Evolutionary conservation across 2,329 filamentous ascomycete genomes (phyloP).

Genomic region (Ophiostoma sp.): DNA sequence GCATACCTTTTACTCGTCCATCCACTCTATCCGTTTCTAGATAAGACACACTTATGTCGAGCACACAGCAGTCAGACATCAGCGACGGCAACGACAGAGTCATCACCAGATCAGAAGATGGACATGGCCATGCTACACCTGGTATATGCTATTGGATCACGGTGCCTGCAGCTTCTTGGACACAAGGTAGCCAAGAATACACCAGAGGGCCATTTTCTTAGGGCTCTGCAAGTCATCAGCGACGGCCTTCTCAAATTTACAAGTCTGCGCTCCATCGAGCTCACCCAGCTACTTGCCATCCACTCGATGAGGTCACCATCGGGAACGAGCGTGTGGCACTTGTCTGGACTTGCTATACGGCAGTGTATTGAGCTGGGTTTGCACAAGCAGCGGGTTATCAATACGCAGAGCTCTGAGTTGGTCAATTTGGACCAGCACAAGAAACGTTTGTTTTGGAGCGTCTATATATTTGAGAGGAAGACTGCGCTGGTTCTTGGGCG

Average conservation of each 20-base stretch:
- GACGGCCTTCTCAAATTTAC: constrained; percentile 21
- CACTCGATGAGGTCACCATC: constrained; percentile 23
- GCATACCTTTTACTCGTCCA: constrained; percentile 23
- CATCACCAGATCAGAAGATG: not conserved
- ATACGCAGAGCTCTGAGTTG: not conserved
- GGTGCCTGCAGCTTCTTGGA: constrained; percentile 19
- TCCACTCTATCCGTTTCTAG: constrained; percentile 22
- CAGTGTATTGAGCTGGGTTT: constrained; percentile 22
- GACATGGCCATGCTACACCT: constrained; percentile 19
- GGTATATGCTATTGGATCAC: constrained; percentile 22
- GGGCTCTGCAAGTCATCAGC: constrained; percentile 22
- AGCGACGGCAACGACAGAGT: not conserved
- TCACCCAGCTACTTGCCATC: constrained; percentile 22
- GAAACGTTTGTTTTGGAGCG: constrained; percentile 21
- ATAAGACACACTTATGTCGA: constrained; percentile 11
- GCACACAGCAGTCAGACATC: constrained; percentile 3
- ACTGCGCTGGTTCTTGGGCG: constrained; percentile 23
- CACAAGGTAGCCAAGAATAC: constrained; percentile 6
- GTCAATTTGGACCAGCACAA: constrained; percentile 10
- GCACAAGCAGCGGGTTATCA: constrained; percentile 15
- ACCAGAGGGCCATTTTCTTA: constrained; percentile 21
- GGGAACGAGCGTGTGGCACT: constrained; percentile 22
- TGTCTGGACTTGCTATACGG: constrained; percentile 18
- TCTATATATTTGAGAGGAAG: constrained; percentile 25
- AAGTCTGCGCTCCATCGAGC: constrained; percentile 21